phyloP scores from a whole-genome alignment of 2,329 filamentous ascomycete species.

The Exophiala alcalophila region DNA sequence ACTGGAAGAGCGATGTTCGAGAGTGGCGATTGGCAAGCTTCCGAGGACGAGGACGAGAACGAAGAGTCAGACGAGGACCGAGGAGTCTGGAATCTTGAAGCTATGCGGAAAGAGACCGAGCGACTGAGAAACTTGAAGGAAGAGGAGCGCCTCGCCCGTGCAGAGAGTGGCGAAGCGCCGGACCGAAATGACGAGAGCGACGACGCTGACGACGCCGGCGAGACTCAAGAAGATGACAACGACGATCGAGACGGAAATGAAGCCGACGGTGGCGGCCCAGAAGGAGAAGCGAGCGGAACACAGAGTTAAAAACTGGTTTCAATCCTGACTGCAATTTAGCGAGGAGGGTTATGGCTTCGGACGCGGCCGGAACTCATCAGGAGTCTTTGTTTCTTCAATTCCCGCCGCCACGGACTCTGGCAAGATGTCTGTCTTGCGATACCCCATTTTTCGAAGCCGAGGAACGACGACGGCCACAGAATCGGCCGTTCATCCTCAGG shows the following conservation, averaged over 20 bases:
- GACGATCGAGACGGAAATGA: conserved; percentile 16
- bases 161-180: conserved; percentile 32
- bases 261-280: not conserved
- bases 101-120: conserved; percentile 81
- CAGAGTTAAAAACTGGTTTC: conserved; percentile 6
- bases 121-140: conserved; percentile 70
- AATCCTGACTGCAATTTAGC: conserved; percentile 6
- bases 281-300: conserved; percentile 14
- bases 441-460: too few relatives aligned
- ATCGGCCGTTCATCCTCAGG: too few relatives aligned
- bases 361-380: too few relatives aligned
- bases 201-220: conserved; percentile 12
- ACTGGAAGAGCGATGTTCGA: conserved; percentile 95
- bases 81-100: conserved; percentile 72
- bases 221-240: conserved; percentile 14
- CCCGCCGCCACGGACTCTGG: too few relatives aligned
- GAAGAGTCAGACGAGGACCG: conserved; percentile 49
- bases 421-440: too few relatives aligned
- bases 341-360: not conserved
- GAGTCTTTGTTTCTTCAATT: too few relatives aligned
- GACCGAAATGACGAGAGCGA: conserved; percentile 20
- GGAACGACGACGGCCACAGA: too few relatives aligned
- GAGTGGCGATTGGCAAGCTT: conserved; percentile 82
- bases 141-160: conserved; percentile 60
- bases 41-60: conserved; percentile 62